A percentile compares a stretch with the other conserved stretches of the same genome.
Evolutionary conservation across 352 stramenopile species (phyloP).

Genomic region (Bremia lactucae): DNA sequence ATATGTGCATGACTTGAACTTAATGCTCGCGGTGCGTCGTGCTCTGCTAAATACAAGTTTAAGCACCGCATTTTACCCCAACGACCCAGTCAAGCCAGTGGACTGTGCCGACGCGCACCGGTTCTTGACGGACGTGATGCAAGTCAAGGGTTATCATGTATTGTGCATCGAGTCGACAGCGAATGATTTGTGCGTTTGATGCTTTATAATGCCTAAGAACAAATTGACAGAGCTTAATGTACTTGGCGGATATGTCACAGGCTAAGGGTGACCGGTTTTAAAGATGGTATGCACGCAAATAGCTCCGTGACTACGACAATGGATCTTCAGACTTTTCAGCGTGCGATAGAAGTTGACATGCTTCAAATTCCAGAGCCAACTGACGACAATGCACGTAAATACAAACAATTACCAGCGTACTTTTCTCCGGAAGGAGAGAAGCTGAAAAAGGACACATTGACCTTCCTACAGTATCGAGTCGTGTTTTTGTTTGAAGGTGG

Average conservation of each 20-base stretch:
- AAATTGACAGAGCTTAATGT: constrained; percentile 20
- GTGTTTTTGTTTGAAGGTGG: constrained; percentile 75
- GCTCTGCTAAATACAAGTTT: too few relatives aligned
- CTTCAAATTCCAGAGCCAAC: constrained; percentile 15
- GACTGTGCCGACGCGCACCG: constrained; percentile 27
- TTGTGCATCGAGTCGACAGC: constrained; percentile 35
- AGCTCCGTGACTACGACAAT: constrained; percentile 25
- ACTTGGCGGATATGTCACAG: too few relatives aligned
- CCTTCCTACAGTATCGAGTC: constrained; percentile 30
- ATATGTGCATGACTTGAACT: too few relatives aligned
- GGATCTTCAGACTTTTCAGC: constrained; percentile 27
- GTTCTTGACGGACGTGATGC: constrained; percentile 40
- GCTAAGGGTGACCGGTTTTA: too few relatives aligned
- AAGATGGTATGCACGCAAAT: too few relatives aligned
- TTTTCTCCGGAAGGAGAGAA: constrained; percentile 44
- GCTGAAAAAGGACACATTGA: constrained; percentile 25
- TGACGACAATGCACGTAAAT: constrained; percentile 26
- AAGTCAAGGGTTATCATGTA: constrained; percentile 63
- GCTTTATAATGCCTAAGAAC: neutral
- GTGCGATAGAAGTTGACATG: constrained; percentile 29
- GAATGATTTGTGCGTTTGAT: constrained; percentile 6
- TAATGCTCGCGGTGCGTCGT: too few relatives aligned
- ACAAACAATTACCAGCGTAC: constrained; percentile 62
- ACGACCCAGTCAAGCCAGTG: too few relatives aligned
- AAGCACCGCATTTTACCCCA: too few relatives aligned